Conservation (phyloP, 179 eudicot species). For the Spinacia oleracea region DNA sequence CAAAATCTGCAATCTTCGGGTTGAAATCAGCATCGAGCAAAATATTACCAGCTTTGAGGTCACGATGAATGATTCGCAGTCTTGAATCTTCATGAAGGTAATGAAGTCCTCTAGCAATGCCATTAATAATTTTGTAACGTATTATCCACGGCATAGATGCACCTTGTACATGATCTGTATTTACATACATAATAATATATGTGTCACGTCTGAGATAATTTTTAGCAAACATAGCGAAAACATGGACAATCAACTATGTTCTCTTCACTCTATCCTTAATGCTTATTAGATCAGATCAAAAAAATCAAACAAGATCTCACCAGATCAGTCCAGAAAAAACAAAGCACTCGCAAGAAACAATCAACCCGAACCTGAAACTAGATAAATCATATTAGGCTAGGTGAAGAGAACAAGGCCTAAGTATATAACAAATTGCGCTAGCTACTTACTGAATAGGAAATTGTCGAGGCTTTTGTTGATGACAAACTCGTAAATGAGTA, state of each 20-base stretch:
- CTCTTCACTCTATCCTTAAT: too few species aligned
- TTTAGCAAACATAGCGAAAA: too few species aligned
- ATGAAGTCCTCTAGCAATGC: constrained; percentile 35
- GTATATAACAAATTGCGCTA: too few species aligned
- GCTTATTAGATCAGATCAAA: too few species aligned
- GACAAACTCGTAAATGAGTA: constrained; percentile 43
- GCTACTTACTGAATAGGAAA: constrained; percentile 31
- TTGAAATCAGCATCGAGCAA: constrained; percentile 36
- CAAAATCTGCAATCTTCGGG: constrained; percentile 46
- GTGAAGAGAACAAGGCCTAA: too few species aligned
- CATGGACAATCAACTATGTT: too few species aligned
- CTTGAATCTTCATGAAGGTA: constrained; percentile 50
- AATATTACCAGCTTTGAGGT: constrained; percentile 36
- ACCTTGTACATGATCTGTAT: constrained; percentile 24
- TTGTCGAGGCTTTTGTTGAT: constrained; percentile 38
- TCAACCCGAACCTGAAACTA: too few species aligned
- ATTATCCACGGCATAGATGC: constrained; percentile 28
- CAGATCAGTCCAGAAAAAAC: too few species aligned
- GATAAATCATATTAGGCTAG: too few species aligned
- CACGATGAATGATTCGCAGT: constrained; percentile 22
- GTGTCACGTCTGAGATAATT: not conserved
- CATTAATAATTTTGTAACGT: constrained; percentile 32
- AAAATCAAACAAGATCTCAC: too few species aligned
- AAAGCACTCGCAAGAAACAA: too few species aligned
- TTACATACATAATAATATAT: too few species aligned